Evolutionary conservation across 768 basidiomycete species (phyloP), one percentile per base, ranked within the genome.

Genomic region (Cubamyces sp.): DNA sequence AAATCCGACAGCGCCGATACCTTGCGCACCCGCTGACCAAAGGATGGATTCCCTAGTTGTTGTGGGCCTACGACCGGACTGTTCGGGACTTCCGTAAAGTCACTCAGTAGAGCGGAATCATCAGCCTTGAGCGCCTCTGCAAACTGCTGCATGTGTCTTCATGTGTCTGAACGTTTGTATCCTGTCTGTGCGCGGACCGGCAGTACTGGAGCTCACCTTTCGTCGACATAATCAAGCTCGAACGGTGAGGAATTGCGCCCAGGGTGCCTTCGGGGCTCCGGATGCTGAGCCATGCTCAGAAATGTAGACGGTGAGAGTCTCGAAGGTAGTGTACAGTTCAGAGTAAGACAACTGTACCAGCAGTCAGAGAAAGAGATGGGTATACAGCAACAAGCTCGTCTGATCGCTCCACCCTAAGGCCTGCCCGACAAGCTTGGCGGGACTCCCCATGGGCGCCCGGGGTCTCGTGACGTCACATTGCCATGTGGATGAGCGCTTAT

Each of bases 1-100:
- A 93, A 94, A 72, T 96, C 94, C 1, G 87, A 90, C 52, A 93
- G 76, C 1, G 92, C 92, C 53, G 90, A 87, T 6, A 96, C 86
- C 75, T 92, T 94, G 70, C 85, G 82, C 23, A 92, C 82, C 18
- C 91, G 86, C 6, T 75, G 75, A 40, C 77, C 76, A 69, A 70
- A 66, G 21, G 64, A 49, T 28, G 65, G 52, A 23, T 57, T 51
- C 19, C 65, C 45, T 2, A 58, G 40, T 12, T 52, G 61, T 50
- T 60, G 37, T 16, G 46, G 67, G 54, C 42, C 43, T 6, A 64
- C 43, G 8, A 60, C 54, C n/a, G 63, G 63, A 41, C 63, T 64
- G 46, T 49, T 73, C 34, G 81, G 69, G 14, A 60, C 62, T 48
- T 55, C 48, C 0, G 52, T 63, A 41, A 60, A 61, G 54, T 66